These are phyloP conservation scores for Phyllosticta citrichinensis DNA, from an alignment of 2,329 filamentous ascomycete genomes.

Conservation along the genomic window DNA sequence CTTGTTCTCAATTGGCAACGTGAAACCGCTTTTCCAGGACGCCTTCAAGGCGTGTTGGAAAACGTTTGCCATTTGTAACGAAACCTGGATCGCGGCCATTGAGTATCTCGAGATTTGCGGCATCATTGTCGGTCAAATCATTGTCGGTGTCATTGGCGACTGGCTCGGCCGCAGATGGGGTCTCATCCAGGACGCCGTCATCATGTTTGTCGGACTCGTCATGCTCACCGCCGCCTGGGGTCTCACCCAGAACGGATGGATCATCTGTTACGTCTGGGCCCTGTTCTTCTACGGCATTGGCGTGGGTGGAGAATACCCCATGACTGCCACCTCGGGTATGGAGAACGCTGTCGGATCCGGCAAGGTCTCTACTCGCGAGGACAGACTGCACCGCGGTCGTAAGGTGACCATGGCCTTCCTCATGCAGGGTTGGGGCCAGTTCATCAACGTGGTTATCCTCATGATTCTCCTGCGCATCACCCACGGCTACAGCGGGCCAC, in stretches of 20 bases:
- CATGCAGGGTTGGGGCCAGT: constrained; percentile 98
- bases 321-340: constrained; percentile 92
- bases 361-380: constrained; percentile 79
- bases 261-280: constrained; percentile 93
- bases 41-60: constrained; percentile 76
- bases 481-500: constrained; percentile 67
- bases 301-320: constrained; percentile 83
- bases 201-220: constrained; percentile 88
- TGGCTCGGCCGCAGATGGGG: constrained; percentile 87
- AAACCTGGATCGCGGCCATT: constrained; percentile 73
- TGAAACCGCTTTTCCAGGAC: constrained; percentile 68
- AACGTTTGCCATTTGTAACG: constrained; percentile 52
- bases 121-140: constrained; percentile 88
- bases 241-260: constrained; percentile 78
- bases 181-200: constrained; percentile 85
- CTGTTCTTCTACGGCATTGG: constrained; percentile 79
- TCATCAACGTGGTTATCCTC: constrained; percentile 83
- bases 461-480: constrained; percentile 82
- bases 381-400: constrained; percentile 88
- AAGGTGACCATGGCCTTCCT: constrained; percentile 93
- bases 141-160: constrained; percentile 72
- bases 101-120: constrained; percentile 89
- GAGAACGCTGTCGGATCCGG: constrained; percentile 80
- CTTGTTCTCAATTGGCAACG: constrained; percentile 91
- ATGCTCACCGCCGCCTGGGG: constrained; percentile 93